These are phyloP conservation scores for Podaxis pistillaris DNA, from an alignment of 768 basidiomycete genomes.

Conservation along the genomic window DNA sequence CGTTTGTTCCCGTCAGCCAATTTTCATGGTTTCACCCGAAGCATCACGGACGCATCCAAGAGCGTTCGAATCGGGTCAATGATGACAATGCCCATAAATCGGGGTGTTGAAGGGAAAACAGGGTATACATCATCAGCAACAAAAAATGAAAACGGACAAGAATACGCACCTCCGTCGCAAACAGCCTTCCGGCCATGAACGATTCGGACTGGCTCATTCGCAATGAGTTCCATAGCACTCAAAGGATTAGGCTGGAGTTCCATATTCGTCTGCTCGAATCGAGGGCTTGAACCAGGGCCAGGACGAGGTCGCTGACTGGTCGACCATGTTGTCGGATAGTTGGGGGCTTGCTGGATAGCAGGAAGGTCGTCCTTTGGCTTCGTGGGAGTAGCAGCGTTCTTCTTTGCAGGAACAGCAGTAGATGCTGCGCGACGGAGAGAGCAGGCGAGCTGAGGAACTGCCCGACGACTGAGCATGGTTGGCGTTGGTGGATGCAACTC, in stretches of 20 bases:
- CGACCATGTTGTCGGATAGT: conserved; percentile 82
- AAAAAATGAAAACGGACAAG: background rate
- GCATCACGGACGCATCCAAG: background rate
- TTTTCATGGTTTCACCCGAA: conserved; percentile 11
- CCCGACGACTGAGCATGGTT: conserved; percentile 41
- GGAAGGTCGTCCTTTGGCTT: conserved; percentile 19
- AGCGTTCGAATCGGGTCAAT: background rate
- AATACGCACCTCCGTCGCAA: conserved; percentile 89
- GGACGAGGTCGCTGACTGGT: conserved; percentile 76
- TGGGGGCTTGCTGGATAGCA: conserved; percentile 71
- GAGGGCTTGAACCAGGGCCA: conserved; percentile 56
- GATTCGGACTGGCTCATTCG: conserved; percentile 79
- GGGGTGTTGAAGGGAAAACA: background rate
- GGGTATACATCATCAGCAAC: background rate
- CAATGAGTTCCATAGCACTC: conserved; percentile 89
- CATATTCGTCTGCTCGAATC: conserved; percentile 91
- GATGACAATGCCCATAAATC: background rate
- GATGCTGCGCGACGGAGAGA: conserved; percentile 28
- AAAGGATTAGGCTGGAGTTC: conserved; percentile 85
- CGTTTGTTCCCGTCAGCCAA: background rate
- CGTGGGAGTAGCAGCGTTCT: conserved; percentile 20
- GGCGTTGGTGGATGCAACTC: conserved; percentile 14
- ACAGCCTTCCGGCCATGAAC: conserved; percentile 82
- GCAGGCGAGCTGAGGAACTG: conserved; percentile 30
- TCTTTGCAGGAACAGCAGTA: conserved; percentile 27